Evolutionary conservation across 2,329 filamentous ascomycete species (phyloP).

Genomic region (Colletotrichum theobromicola): DNA sequence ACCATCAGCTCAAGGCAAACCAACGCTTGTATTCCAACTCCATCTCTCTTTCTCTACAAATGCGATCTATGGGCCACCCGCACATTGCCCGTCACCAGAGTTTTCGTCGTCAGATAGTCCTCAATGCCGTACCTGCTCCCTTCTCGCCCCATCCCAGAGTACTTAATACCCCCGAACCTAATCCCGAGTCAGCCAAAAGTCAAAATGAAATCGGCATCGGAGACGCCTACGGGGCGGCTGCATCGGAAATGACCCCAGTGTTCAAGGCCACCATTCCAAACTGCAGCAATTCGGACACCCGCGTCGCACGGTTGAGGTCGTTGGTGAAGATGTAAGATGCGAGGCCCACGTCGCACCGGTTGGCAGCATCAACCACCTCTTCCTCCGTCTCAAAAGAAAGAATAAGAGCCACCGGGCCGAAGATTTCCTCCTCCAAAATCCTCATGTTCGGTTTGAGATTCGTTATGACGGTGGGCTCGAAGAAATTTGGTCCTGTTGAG

Average conservation of each 20-base stretch:
- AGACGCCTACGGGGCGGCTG: constrained; percentile 46
- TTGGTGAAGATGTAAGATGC: constrained; percentile 92
- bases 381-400: constrained; percentile 89
- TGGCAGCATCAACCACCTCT: constrained; percentile 86
- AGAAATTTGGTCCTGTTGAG: constrained; percentile 76
- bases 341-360: constrained; percentile 82
- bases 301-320: constrained; percentile 62
- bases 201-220: background rate
- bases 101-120: constrained; percentile 79
- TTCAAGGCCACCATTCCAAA: constrained; percentile 90
- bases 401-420: constrained; percentile 89
- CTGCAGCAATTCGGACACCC: constrained; percentile 74
- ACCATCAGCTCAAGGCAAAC: background rate
- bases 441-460: constrained; percentile 88
- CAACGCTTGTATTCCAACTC: background rate
- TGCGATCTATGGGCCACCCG: background rate
- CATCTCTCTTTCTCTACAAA: background rate
- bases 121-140: constrained; percentile 78
- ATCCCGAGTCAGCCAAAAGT: background rate
- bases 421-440: constrained; percentile 88
- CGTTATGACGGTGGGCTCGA: constrained; percentile 85
- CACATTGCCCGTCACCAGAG: background rate
- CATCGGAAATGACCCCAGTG: constrained; percentile 70
- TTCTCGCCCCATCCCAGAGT: constrained; percentile 82
- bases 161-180: constrained; percentile 79